Base-by-base conservation (phyloP, 257 asterid species). In the Ocimum tenuiflorum region DNA sequence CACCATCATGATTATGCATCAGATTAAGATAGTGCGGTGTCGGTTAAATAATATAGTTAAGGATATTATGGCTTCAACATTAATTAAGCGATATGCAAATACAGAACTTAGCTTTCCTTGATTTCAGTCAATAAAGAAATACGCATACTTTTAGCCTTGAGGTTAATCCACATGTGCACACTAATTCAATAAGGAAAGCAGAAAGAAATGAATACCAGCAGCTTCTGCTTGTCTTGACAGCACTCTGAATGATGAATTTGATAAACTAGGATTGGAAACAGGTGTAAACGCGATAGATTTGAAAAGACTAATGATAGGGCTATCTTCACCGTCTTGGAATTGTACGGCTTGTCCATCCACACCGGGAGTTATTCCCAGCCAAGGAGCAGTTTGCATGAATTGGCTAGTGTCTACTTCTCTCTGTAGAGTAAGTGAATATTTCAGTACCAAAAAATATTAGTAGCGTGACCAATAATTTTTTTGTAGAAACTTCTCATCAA, bases 151-250 rank as follows among this genome's bases (percentile, higher is more conserved):
- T 29, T 1, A 18, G 58, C 47, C 20, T 58, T 20, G 33, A 46
- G 43, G 29, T 60, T 19, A 54, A 53, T 24, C 41, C 45, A 20
- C 45, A 50, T 12, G 43, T 12, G 63, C 38, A 29, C 9, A 3
- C 42, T 23, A 39, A 61, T 19, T 54, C 7, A 70, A 57, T 11
- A 53, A 63, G 5, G 22, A 59, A 56, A 18, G 48, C 13, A 20
- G 19, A 33, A 12, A 20, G 58, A 76, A 70, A 65, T 60, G 55
- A 76, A 48, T 78, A 92, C 98, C 99, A 63, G 99, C 99, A 79
- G 99, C 99, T 83, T 94, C 99, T 47, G 97, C 99, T 67, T 94
- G 99, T 79, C 95, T 81, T 18, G 95, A 88, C 72, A 94, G 81
- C 56, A 88, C 85, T 61, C 81, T 81, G 58, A 83, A 86, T 13